Evolutionary conservation across 1,284 basidiomycete genomes (phyloP).

Genomic region (Meripilus lineatus): DNA sequence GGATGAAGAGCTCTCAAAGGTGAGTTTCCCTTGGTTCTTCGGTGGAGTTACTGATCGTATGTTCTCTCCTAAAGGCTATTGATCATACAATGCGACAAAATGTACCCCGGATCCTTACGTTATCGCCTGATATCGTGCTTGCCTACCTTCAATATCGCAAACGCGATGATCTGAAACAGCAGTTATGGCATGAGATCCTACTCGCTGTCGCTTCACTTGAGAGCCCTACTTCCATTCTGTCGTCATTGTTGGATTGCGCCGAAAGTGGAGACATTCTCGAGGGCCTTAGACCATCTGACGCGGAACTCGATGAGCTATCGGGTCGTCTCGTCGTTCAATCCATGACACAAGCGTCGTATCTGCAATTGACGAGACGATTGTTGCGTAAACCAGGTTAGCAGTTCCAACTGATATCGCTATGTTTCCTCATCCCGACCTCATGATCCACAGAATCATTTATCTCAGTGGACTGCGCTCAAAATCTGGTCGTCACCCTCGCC

Average conservation of each 20-base stretch:
- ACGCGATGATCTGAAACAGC: conserved; percentile 26
- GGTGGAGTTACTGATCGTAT: too few species aligned
- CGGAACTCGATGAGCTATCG: conserved; percentile 41
- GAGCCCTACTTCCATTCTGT: conserved; percentile 22
- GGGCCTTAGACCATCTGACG: conserved; percentile 34
- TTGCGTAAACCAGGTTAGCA: too few species aligned
- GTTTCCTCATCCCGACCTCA: too few species aligned
- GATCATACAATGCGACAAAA: conserved; percentile 39
- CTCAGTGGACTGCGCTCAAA: conserved; percentile 30
- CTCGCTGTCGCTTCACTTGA: conserved; percentile 28
- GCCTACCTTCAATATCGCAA: conserved; percentile 43
- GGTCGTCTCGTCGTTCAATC: too few species aligned
- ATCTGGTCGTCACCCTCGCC: conserved; percentile 30
- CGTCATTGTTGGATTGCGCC: conserved; percentile 35
- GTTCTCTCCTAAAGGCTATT: conserved; percentile 35
- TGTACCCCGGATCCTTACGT: conserved; percentile 34
- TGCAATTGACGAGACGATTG: too few species aligned
- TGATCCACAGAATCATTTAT: conserved; percentile 33
- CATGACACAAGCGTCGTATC: too few species aligned
- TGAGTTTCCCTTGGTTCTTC: conserved; percentile 21
- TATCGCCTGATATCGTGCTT: conserved; percentile 40
- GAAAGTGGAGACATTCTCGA: conserved; percentile 31
- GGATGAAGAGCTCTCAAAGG: conserved; percentile 34
- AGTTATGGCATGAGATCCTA: conserved; percentile 44
- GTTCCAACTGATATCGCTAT: too few species aligned